Percentiles rank a stretch among this genome's conserved stretches.
phyloP scores from a whole-genome alignment of 768 basidiomycete genomes.

The Phaeolepiota aurea region DNA sequence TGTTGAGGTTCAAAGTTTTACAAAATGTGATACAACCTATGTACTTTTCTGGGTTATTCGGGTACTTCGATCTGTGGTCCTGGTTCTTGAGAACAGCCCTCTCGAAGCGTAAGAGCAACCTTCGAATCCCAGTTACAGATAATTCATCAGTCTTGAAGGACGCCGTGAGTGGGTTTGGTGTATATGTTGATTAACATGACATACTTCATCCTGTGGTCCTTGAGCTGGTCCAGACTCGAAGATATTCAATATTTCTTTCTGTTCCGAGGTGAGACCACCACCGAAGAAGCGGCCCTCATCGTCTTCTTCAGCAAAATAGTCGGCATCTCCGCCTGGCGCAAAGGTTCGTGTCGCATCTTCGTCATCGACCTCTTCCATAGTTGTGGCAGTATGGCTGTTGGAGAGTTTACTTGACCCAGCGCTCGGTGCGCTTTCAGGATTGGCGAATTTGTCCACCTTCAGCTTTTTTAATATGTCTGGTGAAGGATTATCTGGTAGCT shows the following conservation, averaged over 20 bases:
- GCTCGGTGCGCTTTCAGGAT: constrained; percentile 6
- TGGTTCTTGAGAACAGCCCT: constrained; percentile 91
- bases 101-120: constrained; percentile 75
- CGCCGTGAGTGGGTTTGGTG: constrained; percentile 11
- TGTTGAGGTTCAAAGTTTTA: not conserved
- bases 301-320: constrained; percentile 88
- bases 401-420: constrained; percentile 9
- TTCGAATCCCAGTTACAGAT: constrained; percentile 61
- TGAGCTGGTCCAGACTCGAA: constrained; percentile 73
- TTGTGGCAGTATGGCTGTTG: constrained; percentile 27
- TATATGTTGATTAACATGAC: constrained; percentile 17
- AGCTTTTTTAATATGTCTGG: constrained; percentile 81
- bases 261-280: constrained; percentile 84
- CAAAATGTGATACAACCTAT: constrained; percentile 4
- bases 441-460: constrained; percentile 37
- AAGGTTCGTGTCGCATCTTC: constrained; percentile 42
- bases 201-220: constrained; percentile 59
- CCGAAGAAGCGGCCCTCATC: constrained; percentile 91
- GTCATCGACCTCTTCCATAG: constrained; percentile 59
- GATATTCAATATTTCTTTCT: constrained; percentile 93
- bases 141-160: constrained; percentile 52
- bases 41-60: constrained; percentile 86
- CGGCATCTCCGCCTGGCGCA: constrained; percentile 82
- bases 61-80: constrained; percentile 92
- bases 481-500: constrained; percentile 68